Conservation (phyloP, 208 protist species). For the Sergeia podlipaevii region DNA sequence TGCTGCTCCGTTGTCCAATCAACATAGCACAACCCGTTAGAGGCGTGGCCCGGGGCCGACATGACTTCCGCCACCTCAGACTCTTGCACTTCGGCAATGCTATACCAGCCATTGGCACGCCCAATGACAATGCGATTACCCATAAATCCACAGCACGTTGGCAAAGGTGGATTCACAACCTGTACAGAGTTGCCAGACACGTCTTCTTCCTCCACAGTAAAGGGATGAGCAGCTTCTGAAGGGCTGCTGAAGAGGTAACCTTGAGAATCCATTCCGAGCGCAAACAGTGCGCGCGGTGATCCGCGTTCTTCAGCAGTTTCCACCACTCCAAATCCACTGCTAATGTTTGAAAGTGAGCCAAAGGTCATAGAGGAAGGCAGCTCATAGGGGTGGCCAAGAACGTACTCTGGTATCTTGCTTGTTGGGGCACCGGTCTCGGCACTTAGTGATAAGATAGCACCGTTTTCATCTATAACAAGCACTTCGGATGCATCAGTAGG, state of each 20-base stretch:
- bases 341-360: slow-evolving; percentile 47
- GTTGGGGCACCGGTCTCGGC: slow-evolving; percentile 11
- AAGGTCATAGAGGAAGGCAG: slow-evolving; percentile 16
- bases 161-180: slow-evolving; percentile 73
- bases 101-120: slow-evolving; percentile 63
- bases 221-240: background rate
- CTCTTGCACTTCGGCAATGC: slow-evolving; percentile 32
- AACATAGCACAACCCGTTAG: slow-evolving; percentile 60
- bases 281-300: too few relatives aligned
- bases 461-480: slow-evolving; percentile 62
- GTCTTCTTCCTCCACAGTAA: slow-evolving; percentile 18
- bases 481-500: slow-evolving; percentile 12
- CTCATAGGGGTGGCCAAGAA: slow-evolving; percentile 28
- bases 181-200: slow-evolving; percentile 12
- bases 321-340: slow-evolving; percentile 21
- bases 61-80: slow-evolving; percentile 13
- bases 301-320: too few relatives aligned
- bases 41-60: slow-evolving; percentile 49
- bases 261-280: slow-evolving; percentile 62
- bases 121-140: slow-evolving; percentile 35
- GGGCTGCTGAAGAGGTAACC: slow-evolving; percentile 37
- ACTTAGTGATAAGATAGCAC: slow-evolving; percentile 44
- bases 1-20: slow-evolving; percentile 26
- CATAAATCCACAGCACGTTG: slow-evolving; percentile 41
- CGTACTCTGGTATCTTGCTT: slow-evolving; percentile 17